phyloP scores from a whole-genome alignment of 2,329 filamentous ascomycete genomes.

The Metarhizium brunneum region DNA sequence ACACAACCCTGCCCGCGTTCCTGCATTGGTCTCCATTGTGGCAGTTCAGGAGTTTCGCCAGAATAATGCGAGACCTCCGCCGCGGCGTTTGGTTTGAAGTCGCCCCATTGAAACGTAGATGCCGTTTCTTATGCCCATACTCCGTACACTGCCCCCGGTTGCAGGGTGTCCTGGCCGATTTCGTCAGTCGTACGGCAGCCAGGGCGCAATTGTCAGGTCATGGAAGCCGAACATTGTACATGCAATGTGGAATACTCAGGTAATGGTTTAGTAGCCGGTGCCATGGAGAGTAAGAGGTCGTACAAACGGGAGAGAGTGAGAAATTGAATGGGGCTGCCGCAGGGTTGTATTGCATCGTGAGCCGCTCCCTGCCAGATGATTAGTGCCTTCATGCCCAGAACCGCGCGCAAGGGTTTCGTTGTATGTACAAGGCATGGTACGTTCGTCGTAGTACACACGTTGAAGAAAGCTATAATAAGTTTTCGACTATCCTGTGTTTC shows the following conservation, averaged over 20 bases:
- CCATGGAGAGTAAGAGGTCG: not conserved
- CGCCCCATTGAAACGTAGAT: constrained; percentile 19
- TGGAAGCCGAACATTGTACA: not conserved
- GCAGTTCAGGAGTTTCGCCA: constrained; percentile 3
- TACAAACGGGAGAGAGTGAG: not conserved
- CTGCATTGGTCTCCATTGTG: not conserved
- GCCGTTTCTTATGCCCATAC: constrained; percentile 9
- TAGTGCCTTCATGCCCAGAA: no score
- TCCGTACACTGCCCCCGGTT: not conserved
- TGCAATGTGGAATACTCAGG: no score
- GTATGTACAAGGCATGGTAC: no score
- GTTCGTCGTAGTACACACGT: no score
- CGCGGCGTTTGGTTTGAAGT: constrained; percentile 21
- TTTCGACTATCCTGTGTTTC: not conserved
- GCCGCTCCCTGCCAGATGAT: not conserved
- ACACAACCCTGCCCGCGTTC: not conserved
- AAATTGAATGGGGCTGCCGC: not conserved
- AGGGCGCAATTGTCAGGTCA: not conserved
- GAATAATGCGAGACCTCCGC: constrained; percentile 8
- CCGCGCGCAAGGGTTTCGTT: no score
- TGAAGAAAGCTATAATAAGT: no score
- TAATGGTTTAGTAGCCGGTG: not conserved
- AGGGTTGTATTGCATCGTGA: not conserved
- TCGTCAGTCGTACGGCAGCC: not conserved
- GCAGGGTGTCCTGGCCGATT: not conserved